A percentile compares a stretch with the other conserved stretches of the same genome.
These are phyloP conservation scores for Zymoseptoria passerinii DNA, from an alignment of 2,329 filamentous ascomycete species.

Conservation along the genomic window DNA sequence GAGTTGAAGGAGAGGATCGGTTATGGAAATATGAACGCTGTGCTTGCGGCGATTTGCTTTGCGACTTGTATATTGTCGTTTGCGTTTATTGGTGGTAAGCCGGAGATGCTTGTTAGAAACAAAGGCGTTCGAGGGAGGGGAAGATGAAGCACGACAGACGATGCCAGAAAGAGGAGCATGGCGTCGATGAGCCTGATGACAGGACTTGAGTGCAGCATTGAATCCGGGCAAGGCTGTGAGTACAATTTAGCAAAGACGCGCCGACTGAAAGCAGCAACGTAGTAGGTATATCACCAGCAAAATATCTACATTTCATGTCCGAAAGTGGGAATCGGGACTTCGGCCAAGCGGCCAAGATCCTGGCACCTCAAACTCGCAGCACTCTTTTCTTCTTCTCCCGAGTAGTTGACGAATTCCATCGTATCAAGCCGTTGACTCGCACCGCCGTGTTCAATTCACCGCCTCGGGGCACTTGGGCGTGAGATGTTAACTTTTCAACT, in stretches of 20 bases:
- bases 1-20: constrained; percentile 44
- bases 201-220: neutral
- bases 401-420: neutral
- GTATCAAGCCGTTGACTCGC: neutral
- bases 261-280: too few species aligned
- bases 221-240: neutral
- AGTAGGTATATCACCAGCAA: too few species aligned
- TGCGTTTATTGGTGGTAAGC: constrained; percentile 40
- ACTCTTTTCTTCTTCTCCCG: neutral
- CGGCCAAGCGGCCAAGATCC: neutral
- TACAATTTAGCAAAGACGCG: too few species aligned
- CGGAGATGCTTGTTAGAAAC: neutral
- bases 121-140: neutral
- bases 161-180: neutral
- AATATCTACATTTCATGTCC: too few species aligned
- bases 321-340: too few species aligned
- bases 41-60: constrained; percentile 40
- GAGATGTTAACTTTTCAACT: neutral
- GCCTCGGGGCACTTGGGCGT: too few species aligned
- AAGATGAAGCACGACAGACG: neutral
- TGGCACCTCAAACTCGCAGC: neutral
- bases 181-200: neutral
- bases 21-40: constrained; percentile 51
- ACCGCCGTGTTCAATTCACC: too few species aligned
- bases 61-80: constrained; percentile 39